phyloP scores from a whole-genome alignment of 2,329 filamentous ascomycete genomes.

The Beauveria asiatica region DNA sequence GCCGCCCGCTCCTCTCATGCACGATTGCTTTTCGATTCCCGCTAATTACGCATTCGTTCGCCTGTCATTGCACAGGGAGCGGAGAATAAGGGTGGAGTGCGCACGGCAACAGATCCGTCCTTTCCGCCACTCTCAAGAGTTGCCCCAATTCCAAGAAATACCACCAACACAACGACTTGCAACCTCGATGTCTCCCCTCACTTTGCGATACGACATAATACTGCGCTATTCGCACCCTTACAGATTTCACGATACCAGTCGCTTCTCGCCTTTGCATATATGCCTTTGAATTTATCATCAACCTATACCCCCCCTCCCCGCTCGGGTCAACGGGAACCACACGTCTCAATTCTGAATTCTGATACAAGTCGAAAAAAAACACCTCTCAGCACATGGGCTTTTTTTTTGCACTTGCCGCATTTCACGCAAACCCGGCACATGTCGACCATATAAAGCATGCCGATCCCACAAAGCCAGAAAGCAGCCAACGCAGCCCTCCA shows the following conservation, averaged over 20 bases:
- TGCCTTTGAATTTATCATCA: not conserved
- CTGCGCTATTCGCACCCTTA: no score
- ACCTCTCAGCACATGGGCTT: no score
- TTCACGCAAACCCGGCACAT: not conserved
- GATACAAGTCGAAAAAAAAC: not conserved
- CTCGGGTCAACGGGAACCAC: not conserved
- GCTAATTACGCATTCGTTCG: not conserved
- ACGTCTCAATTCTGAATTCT: not conserved
- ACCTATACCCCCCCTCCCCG: not conserved
- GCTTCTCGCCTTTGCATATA: no score
- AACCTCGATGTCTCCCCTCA: not conserved
- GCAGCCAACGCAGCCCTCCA: not conserved
- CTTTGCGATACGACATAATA: no score
- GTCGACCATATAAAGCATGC: not conserved
- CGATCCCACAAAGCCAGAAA: not conserved
- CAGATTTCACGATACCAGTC: no score
- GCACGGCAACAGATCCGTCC: not conserved
- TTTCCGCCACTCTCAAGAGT: not conserved
- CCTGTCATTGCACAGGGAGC: no score
- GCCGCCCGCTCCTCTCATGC: not conserved
- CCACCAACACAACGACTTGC: no score
- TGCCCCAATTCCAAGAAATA: no score
- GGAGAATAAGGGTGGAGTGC: not conserved
- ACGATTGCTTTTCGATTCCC: slow-evolving; percentile 5
- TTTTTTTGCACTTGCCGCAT: not conserved